Conservation (phyloP, 1,284 basidiomycete genomes). For the Boletus albobrunnescens region DNA sequence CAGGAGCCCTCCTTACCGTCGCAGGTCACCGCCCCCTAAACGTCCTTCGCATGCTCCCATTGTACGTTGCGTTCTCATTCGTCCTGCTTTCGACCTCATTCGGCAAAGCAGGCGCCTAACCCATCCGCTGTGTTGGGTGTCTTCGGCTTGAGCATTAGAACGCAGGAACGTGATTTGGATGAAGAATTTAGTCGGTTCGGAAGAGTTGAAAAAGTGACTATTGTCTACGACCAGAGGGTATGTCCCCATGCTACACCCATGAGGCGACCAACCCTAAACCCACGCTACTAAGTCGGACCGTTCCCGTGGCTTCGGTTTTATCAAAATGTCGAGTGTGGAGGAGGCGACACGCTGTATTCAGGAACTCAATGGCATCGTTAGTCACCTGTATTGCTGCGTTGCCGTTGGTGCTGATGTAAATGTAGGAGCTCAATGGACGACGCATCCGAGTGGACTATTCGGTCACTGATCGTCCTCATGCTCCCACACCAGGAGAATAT, state of each 20-base stretch:
- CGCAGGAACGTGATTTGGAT: slow-evolving; percentile 89
- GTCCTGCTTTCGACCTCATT: slow-evolving; percentile 33
- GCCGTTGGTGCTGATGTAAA: slow-evolving; percentile 12
- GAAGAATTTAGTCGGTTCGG: slow-evolving; percentile 90
- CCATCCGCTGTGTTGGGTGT: slow-evolving; percentile 91
- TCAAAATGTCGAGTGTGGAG: slow-evolving; percentile 85
- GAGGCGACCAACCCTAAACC: slow-evolving; percentile 13
- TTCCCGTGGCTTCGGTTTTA: slow-evolving; percentile 96
- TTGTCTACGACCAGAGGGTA: slow-evolving; percentile 98
- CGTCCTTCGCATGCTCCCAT: slow-evolving; percentile 68
- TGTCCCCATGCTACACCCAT: slow-evolving; percentile 40
- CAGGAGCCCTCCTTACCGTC: slow-evolving; percentile 48
- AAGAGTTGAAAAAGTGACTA: slow-evolving; percentile 91
- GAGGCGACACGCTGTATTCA: slow-evolving; percentile 87
- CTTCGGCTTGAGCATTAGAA: slow-evolving; percentile 94
- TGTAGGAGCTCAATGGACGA: slow-evolving; percentile 88
- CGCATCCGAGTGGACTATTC: slow-evolving; percentile 97
- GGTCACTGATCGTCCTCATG: slow-evolving; percentile 89
- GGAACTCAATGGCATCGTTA: slow-evolving; percentile 87
- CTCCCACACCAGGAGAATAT: slow-evolving; percentile 96
- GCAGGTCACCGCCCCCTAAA: slow-evolving; percentile 49
- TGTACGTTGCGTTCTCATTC: slow-evolving; percentile 45
- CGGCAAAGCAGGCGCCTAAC: slow-evolving; percentile 65
- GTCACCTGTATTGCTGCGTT: slow-evolving; percentile 32
- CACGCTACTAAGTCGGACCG: slow-evolving; percentile 71